phyloP scores from a whole-genome alignment of 2,329 filamentous ascomycete species.

The Ophiostoma perfectum region DNA sequence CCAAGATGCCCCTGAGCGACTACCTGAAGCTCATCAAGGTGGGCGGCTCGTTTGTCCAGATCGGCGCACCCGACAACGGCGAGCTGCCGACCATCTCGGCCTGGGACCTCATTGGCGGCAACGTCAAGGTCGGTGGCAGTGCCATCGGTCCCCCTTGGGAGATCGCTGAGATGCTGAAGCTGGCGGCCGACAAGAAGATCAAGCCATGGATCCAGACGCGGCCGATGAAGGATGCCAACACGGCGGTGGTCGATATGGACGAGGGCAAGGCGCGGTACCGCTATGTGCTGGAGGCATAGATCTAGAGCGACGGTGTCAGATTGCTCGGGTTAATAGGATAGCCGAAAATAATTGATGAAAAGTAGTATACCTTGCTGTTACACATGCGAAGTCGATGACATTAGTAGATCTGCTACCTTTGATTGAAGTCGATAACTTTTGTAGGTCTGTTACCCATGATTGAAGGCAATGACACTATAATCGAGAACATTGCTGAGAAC shows the following conservation, averaged over 20 bases:
- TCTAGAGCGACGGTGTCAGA: too few relatives aligned
- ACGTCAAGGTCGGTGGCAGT: slow-evolving; percentile 46
- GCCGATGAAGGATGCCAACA: slow-evolving; percentile 54
- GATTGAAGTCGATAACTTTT: too few relatives aligned
- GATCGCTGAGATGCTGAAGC: slow-evolving; percentile 56
- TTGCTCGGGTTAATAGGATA: too few relatives aligned
- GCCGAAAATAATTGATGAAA: too few relatives aligned
- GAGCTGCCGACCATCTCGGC: slow-evolving; percentile 43
- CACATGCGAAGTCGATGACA: too few relatives aligned
- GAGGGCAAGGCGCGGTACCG: slow-evolving; percentile 49
- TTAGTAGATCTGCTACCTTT: too few relatives aligned
- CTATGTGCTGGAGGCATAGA: slow-evolving; percentile 38
- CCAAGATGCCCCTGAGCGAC: slow-evolving; percentile 53
- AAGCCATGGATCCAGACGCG: slow-evolving; percentile 53
- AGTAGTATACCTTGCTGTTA: too few relatives aligned
- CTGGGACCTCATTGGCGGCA: slow-evolving; percentile 54
- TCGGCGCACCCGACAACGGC: slow-evolving; percentile 57
- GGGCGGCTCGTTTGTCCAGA: slow-evolving; percentile 60
- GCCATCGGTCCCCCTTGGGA: slow-evolving; percentile 49
- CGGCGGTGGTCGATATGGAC: slow-evolving; percentile 53
- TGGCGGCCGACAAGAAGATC: slow-evolving; percentile 54
- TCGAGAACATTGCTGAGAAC: too few relatives aligned
- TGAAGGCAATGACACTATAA: too few relatives aligned
- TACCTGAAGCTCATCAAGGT: slow-evolving; percentile 63
- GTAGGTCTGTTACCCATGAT: too few relatives aligned